Evolutionary conservation across 306 rosid genomes (phyloP), one percentile per base, ranked within the genome.

Genomic region (Rosa chinensis): DNA sequence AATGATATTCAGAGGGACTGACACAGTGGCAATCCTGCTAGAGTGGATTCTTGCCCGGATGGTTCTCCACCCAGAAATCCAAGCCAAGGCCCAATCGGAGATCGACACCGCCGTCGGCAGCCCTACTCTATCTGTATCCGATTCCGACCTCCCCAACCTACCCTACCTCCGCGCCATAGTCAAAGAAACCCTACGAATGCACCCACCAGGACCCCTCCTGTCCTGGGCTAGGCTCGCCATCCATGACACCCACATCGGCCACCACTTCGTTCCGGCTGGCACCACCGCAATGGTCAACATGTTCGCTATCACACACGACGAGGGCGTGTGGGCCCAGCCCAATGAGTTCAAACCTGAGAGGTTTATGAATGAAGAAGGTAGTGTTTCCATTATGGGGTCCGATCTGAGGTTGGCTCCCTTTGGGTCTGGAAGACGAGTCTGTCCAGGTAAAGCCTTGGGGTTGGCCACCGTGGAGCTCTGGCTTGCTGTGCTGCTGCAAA

Each of bases 1-100:
- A 79, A 88, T 91, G 98, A 89, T 94, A 8, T 94, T 94, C 43
- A 84, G 98, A 78, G 98, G 98, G 16, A 94, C 98, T 0, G 98
- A 94, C 59, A 94, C 98, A 0, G 96, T 94, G 21, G 97, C 98
- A 0, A 90, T 94, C 43, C 82, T 91, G 9, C 78, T 94, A 18
- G 98, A 94, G 20, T 94, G 98, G 98, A 86, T 94, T 45, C 66
- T 94, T n/a, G 97, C 98, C 0, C 82, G 97, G 73, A 94, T 94
- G 96, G 84, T 94, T n/a, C 86, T 92, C 6, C 97, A 94, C 49
- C 97, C 92, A 14, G 88, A 89, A 0, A 82, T 94, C 18, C 98
- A 94, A 89, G 75, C 84, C 8, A 89, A 86, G 23, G 97, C 84
- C 0, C 97, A 89, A 0, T 47, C 58, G 0, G 96, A 94, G 67